Base-by-base conservation (phyloP, 164 flowering plant species). In the Kingdonia uniflora region DNA sequence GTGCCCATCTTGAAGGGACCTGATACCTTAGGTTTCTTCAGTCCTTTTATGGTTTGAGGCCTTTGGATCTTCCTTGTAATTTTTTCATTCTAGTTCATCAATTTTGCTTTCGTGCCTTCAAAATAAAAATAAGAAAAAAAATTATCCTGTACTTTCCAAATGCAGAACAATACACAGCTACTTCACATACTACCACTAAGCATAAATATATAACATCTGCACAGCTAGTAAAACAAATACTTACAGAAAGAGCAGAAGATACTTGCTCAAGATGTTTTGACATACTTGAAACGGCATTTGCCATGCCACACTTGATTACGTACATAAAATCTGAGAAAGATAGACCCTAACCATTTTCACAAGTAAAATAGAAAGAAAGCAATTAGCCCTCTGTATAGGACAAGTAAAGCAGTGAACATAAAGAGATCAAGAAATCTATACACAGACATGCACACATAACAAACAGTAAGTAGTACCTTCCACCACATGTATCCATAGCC, bases 401-500 rank as follows among this genome's bases (percentile, higher is more conserved):
- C 8, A 29, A 29, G 8, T 29, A 29, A 29, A 29, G 35, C 6
- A 29, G 8, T 29, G 35, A 29, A 29, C 35, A 3, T 29, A n/a
- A n/a, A n/a, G n/a, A n/a, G n/a, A n/a, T n/a, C n/a, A n/a, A n/a
- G 35, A 29, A 29, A 4, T 29, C 35, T 29, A 29, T 8, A 29
- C 6, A 29, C 4, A 29, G 35, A 29, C 35, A 29, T 29, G 6
- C 4, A 29, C 4, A 29, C 35, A 3, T 4, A 8, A 29, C 4
- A 29, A 29, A 29, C 35, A 29, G n/a, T n/a, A n/a, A 3, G 35
- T 22, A 19, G 7, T 73, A 91, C 98, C 88, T 88, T 92, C 95
- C 92, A 88, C 98, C 96, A 82, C 98, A 92, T 92, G 70, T 92
- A 92, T 47, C 85, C 96, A 77, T 92, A 92, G 49, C 95, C 91